Evolutionary conservation across 805 yeast species (phyloP), one percentile per base, ranked within the genome.

Genomic region (Candida khao-thaluensis): DNA sequence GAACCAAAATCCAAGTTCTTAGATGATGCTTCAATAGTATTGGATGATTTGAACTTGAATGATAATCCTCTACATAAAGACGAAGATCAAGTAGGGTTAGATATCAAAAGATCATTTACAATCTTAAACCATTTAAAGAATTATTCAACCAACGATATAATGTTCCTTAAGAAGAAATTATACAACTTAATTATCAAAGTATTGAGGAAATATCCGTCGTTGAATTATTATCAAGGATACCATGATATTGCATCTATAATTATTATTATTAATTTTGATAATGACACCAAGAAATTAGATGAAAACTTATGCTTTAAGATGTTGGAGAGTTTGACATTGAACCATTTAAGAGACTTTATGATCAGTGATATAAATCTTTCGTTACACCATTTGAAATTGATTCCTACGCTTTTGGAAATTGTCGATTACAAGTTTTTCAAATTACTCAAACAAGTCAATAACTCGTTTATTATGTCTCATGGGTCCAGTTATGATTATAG

Each of bases 151-250:
- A 48, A 62, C 14, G 60, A 67, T 44, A 41, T 57, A 30, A 49
- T 51, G 33, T 37, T 42, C n/a, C 59, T 80, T 34, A 68, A 74
- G 42, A 53, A 54, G 17, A 54, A 70, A 33, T 62, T 82, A 35
- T 55, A 52, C 17, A 56, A 56, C 4, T 45, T 82, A 10, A 72
- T 87, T 3, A 59, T 74, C 10, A 64, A 66, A 14, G 66, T 88
- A 2, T 65, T 93, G 10, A 62, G 87, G 27, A 71, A 68, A 11
- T 65, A 81, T 48, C 90, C 90, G 0, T 52, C 59, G 3, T 64
- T 90, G 29, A 69, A 77, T 42, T 91, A 91, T 59, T 91, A 89
- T 58, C 99, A 91, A 61, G 99, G 99, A 0, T 87, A 75, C 58
- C 98, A 91, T 59, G 98, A 93, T 52, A 68, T 93, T 15, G 89